Evolutionary conservation across 2,329 filamentous ascomycete genomes (phyloP).

Genomic region (Didymella sp.): DNA sequence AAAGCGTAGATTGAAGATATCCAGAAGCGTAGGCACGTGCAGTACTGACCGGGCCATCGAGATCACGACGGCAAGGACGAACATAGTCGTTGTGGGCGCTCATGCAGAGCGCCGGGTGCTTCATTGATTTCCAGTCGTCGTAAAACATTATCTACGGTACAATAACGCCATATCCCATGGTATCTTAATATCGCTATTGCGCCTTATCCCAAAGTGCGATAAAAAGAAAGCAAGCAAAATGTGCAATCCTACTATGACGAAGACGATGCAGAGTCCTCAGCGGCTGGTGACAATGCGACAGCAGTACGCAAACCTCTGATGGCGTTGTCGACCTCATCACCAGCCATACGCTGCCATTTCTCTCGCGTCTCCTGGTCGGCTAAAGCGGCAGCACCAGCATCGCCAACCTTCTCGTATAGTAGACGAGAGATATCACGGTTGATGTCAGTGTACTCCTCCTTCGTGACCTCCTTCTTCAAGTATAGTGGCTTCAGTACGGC

Average conservation of each 20-base stretch:
- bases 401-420: slow-evolving; percentile 74
- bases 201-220: slow-evolving; percentile 11
- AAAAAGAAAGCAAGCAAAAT: not conserved
- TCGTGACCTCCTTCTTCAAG: slow-evolving; percentile 77
- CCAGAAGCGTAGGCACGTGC: no score
- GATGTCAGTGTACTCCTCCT: slow-evolving; percentile 90
- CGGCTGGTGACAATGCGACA: slow-evolving; percentile 29
- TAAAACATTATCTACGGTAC: slow-evolving; percentile 8
- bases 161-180: slow-evolving; percentile 16
- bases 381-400: slow-evolving; percentile 58
- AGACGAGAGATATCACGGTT: slow-evolving; percentile 88
- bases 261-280: slow-evolving; percentile 40
- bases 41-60: no score
- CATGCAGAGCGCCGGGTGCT: no score
- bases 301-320: slow-evolving; percentile 54
- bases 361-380: slow-evolving; percentile 68
- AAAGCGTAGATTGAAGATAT: no score
- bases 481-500: slow-evolving; percentile 83
- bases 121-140: not conserved
- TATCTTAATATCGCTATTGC: slow-evolving; percentile 12
- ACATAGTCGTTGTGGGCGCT: not conserved
- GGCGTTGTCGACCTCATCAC: slow-evolving; percentile 78
- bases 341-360: slow-evolving; percentile 78
- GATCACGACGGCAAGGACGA: no score
- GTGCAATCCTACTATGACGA: slow-evolving; percentile 28